These are phyloP conservation scores for Trypanosoma melophagium DNA, from an alignment of 208 protist genomes.

Conservation along the genomic window DNA sequence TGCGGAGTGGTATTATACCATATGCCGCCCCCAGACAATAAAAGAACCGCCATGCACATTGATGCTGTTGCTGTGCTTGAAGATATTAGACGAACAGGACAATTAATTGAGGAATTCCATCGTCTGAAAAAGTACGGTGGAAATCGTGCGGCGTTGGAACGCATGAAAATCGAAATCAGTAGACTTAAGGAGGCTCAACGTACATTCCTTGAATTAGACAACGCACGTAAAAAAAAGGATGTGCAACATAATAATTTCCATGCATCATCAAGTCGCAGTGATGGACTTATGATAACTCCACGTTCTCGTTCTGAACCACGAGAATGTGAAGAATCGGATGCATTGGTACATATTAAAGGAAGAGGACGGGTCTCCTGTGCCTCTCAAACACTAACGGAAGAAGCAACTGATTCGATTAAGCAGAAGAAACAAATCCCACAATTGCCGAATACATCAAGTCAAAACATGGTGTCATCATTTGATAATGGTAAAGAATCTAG, in stretches of 20 bases:
- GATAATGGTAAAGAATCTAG: slow-evolving; percentile 1
- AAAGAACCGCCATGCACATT: slow-evolving; percentile 4
- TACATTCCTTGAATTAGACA: slow-evolving; percentile 3
- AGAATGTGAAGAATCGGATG: neutral
- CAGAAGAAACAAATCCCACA: too few species aligned
- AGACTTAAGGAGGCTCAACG: slow-evolving; percentile 30
- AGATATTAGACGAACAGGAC: slow-evolving; percentile 39
- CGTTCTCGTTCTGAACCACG: slow-evolving; percentile 1
- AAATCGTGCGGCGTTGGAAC: slow-evolving; percentile 28
- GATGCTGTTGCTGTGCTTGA: slow-evolving; percentile 35
- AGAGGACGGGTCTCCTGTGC: too few species aligned
- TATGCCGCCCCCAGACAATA: slow-evolving; percentile 6
- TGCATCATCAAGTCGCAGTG: slow-evolving; percentile 1
- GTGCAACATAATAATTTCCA: neutral
- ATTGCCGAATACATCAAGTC: too few species aligned
- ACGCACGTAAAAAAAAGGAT: neutral
- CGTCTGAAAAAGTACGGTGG: slow-evolving; percentile 43
- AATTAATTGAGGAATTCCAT: slow-evolving; percentile 39
- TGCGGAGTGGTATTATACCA: too few species aligned
- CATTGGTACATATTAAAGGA: neutral
- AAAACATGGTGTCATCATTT: neutral
- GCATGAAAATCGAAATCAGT: slow-evolving; percentile 28
- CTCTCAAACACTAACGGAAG: too few species aligned
- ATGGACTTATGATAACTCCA: slow-evolving; percentile 7
- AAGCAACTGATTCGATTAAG: too few species aligned